Evolutionary conservation across 2,329 filamentous ascomycete genomes (phyloP), one percentile per base, ranked within the genome.

Genomic region (Sphaerulina vaccinii): DNA sequence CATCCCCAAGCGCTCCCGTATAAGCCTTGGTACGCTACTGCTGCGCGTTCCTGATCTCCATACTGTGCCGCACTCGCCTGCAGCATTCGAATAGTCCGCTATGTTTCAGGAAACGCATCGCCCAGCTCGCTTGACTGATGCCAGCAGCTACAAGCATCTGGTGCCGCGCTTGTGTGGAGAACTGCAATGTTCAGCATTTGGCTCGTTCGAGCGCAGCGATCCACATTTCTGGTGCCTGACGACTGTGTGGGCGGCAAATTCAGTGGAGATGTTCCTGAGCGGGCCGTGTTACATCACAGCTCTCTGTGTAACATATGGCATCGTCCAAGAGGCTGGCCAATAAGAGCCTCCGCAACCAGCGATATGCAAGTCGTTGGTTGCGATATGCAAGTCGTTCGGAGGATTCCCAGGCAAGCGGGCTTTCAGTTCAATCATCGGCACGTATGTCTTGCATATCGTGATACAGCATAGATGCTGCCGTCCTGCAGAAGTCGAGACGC

Each of bases 1-100:
- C 19, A 13, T 15, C 39, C 23, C 46, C 41, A 32, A 23, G 33
- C 41, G 49, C 32, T 32, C 7, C 32, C 10, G 18, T 41, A 48
- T 35, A 55, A 40, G 56, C 29, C 51, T 21, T 53, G 46, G 52
- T 51, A 52, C 62, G 60, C 63, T 63, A 60, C 54, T 59, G 62
- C 62, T 61, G 61, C 63, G 56, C 61, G 62, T 66, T 65, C 61
- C 64, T 66, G 63, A 64, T 63, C 62, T 59, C 41, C 64, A 65
- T 62, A 55, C 57, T 59, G 52, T 54, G 55, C 60, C 54, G 55
- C 54, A 41, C 42, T 38, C 44, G 47, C 45, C 52, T 52, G 52
- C 57, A 55, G 47, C 39, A 22, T 19, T 21, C 33, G 24, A 33
- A n/a, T 38, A 37, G 13, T 39, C 44, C 33, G 21, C 51, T 37